Percentiles rank a stretch among this genome's conserved stretches.
Evolutionary conservation across 305 asterid genomes (phyloP).

Genomic region (Solanum hybrid): DNA sequence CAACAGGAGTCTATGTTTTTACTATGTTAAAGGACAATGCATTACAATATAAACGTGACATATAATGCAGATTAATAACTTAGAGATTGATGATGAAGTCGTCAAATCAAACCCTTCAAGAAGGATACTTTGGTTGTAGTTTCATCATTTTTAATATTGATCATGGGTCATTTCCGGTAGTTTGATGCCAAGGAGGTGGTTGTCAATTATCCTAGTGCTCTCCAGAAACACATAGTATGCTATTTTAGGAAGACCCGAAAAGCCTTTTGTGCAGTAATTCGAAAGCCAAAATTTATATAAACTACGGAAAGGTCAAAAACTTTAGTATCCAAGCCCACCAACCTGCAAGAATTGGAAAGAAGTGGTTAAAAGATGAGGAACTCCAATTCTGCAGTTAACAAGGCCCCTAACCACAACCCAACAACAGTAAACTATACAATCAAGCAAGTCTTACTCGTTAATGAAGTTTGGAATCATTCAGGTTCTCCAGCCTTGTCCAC

Average conservation of each 20-base stretch:
- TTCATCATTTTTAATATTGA: not conserved
- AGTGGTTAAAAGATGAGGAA: not conserved
- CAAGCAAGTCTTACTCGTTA: not conserved
- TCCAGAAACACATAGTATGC: not conserved
- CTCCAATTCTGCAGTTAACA: not conserved
- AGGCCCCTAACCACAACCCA: not conserved
- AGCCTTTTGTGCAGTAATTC: not conserved
- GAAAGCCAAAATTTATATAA: not conserved
- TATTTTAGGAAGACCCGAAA: not conserved
- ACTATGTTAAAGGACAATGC: not conserved
- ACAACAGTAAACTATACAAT: not conserved
- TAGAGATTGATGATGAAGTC: not conserved
- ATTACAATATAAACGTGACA: not conserved
- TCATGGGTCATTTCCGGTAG: not conserved
- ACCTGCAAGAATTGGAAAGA: not conserved
- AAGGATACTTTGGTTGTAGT: not conserved
- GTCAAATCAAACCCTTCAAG: not conserved
- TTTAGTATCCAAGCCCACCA: not conserved
- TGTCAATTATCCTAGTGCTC: not conserved
- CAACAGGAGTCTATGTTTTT: not conserved
- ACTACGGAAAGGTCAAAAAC: not conserved
- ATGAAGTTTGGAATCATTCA: not conserved
- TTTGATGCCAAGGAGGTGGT: not conserved
- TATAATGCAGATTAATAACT: not conserved
- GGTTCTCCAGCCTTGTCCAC: constrained; percentile 1